Conservation (phyloP, 345 rosid species). For the Murraya koenigii region DNA sequence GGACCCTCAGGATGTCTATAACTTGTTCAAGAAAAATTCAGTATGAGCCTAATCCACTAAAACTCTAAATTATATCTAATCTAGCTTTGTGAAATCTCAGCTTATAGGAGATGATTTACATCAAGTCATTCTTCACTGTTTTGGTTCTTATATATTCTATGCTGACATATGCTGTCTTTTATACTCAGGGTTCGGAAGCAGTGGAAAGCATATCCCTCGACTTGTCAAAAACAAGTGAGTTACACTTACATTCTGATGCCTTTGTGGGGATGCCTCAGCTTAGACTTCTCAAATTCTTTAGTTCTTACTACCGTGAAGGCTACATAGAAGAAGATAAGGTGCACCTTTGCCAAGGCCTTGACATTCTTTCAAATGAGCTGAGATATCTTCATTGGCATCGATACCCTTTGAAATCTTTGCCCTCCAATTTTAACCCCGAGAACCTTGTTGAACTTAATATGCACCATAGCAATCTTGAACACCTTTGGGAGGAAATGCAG, state of each 20-base stretch:
- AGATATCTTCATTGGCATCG: background rate
- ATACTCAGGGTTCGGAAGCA: background rate
- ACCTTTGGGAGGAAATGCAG: background rate
- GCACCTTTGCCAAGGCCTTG: background rate
- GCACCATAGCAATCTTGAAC: background rate
- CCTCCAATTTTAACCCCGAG: background rate
- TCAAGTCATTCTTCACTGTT: background rate
- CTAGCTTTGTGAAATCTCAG: background rate
- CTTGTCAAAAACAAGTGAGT: background rate
- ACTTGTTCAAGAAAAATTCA: constrained; percentile 4
- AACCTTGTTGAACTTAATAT: constrained; percentile 1
- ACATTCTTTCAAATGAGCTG: constrained; percentile 10
- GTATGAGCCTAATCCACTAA: background rate
- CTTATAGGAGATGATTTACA: background rate
- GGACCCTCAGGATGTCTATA: background rate
- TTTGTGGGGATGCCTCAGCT: background rate
- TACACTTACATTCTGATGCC: background rate
- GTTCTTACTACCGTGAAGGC: background rate
- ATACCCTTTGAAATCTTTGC: background rate
- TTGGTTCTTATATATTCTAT: background rate
- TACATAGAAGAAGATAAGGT: background rate
- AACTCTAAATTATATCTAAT: background rate
- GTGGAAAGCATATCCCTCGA: background rate
- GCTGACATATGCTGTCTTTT: background rate
- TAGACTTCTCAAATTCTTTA: background rate